Evolutionary conservation across 495 filamentous ascomycete species (phyloP).

Genomic region (Amniculicola lignicola): DNA sequence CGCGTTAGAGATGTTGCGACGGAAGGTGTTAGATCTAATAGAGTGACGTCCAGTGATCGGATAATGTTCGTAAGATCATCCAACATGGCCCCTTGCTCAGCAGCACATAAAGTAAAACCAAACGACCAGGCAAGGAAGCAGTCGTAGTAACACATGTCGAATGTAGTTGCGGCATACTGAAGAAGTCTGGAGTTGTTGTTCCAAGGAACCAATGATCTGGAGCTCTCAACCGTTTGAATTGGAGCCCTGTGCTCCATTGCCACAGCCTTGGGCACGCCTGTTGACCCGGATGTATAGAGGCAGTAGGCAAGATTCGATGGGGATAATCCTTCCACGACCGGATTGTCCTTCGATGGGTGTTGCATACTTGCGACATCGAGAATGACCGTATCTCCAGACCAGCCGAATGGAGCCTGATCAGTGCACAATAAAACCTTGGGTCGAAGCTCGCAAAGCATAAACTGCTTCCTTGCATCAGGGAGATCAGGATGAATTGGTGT

Average conservation of each 20-base stretch:
- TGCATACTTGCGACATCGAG: constrained; percentile 10
- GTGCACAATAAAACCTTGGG: constrained; percentile 35
- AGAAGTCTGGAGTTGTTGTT: constrained; percentile 36
- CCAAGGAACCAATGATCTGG: constrained; percentile 40
- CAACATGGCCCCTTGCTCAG: constrained; percentile 36
- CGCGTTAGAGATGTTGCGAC: constrained; percentile 38
- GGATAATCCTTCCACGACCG: not conserved
- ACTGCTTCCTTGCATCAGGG: constrained; percentile 38
- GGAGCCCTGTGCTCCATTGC: constrained; percentile 43
- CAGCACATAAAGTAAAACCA: constrained; percentile 44
- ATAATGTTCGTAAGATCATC: constrained; percentile 39
- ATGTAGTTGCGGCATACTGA: constrained; percentile 47
- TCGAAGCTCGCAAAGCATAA: constrained; percentile 43
- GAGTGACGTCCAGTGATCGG: constrained; percentile 31
- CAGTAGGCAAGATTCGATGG: constrained; percentile 40
- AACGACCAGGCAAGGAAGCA: constrained; percentile 48
- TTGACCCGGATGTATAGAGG: constrained; percentile 45
- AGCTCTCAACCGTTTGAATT: constrained; percentile 41
- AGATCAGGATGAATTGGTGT: constrained; percentile 42
- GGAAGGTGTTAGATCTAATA: constrained; percentile 46
- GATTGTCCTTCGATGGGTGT: constrained; percentile 10
- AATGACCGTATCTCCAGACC: constrained; percentile 14
- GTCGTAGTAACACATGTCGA: constrained; percentile 49
- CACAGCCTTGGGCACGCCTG: constrained; percentile 45
- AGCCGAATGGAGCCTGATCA: constrained; percentile 1